phyloP scores from a whole-genome alignment of 164 flowering plant genomes.

The Berberis vulgaris region DNA sequence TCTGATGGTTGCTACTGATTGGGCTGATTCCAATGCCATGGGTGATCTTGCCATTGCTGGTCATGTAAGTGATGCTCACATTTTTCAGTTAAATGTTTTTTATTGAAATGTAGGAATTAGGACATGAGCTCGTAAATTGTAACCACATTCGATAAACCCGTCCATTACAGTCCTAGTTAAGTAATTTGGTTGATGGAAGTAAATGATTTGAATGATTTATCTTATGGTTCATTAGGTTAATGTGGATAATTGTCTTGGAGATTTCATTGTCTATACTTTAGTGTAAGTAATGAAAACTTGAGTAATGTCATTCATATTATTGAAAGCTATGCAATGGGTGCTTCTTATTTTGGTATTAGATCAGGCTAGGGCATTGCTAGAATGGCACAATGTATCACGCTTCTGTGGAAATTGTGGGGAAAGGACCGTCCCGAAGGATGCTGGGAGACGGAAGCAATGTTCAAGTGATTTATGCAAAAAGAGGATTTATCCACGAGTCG shows the following conservation, averaged over 20 bases:
- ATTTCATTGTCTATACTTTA: background rate
- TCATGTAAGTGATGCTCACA: conserved; percentile 48
- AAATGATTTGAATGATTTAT: no score
- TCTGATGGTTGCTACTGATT: conserved; percentile 94
- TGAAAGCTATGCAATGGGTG: background rate
- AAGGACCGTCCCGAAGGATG: conserved; percentile 60
- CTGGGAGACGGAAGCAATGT: conserved; percentile 81
- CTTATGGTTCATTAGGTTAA: no score
- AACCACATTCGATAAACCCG: no score
- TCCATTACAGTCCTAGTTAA: no score
- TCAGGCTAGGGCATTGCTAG: conserved; percentile 87
- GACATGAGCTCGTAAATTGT: no score
- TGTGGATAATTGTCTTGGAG: background rate
- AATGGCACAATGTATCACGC: conserved; percentile 70
- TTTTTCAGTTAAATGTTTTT: background rate
- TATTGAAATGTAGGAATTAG: no score
- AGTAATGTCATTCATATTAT: background rate
- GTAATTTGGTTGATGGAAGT: no score
- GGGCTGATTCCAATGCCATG: conserved; percentile 63
- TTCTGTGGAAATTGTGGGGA: conserved; percentile 87
- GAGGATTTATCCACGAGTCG: conserved; percentile 88
- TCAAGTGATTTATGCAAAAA: conserved; percentile 64
- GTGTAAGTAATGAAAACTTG: background rate
- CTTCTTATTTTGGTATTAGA: conserved; percentile 14
- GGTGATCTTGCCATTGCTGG: conserved; percentile 87